Evolutionary conservation across 1,284 basidiomycete genomes (phyloP), one percentile per base, ranked within the genome.

Genomic region (Ustilago bromivora): DNA sequence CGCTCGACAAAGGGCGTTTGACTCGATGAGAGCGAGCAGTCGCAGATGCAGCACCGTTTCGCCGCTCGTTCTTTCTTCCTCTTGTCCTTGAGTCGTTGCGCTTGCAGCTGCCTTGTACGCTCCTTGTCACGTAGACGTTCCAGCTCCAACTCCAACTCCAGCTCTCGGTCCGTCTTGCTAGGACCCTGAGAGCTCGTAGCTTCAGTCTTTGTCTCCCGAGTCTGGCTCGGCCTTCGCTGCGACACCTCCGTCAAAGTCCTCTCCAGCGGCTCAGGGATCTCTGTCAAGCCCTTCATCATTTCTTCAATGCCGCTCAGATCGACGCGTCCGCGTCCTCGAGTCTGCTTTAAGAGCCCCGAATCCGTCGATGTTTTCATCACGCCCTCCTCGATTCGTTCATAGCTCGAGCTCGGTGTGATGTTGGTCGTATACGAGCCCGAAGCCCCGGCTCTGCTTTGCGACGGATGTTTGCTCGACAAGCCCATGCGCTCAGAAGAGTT

Each of bases 371-470:
- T n/a, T 17, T 61, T 55, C 23, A 49, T 41, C 9, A 32, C 49
- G 15, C 35, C 65, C 31, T 76, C 68, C 10, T 62, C 53, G 40
- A 74, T 65, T 2, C 53, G 64, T 36, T 75, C 77, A 43, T 66
- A 81, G 64, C 79, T 81, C 51, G 79, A 69, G 65, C 79, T 81
- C 13, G 79, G 79, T 54, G 79, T 81, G 11, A 81, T 72, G 41
- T 61, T 62, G 31, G 66, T 19, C 2, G 57, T 57, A 19, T 17
- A 32, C n/a, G 55, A 52, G n/a, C 43, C 59, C 9, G 38, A 28
- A 12, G n/a, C 35, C 9, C 23, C 36, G 11, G n/a, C 13, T 53
- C 35, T 64, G 15, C 23, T 32, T 15, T 32, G 40, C 43, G 13
- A 35, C 13, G 57, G n/a, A 10, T 28, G 52, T 32, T 55, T 61